Conservation (phyloP, 345 rosid species). For the Lepidium africanum region DNA sequence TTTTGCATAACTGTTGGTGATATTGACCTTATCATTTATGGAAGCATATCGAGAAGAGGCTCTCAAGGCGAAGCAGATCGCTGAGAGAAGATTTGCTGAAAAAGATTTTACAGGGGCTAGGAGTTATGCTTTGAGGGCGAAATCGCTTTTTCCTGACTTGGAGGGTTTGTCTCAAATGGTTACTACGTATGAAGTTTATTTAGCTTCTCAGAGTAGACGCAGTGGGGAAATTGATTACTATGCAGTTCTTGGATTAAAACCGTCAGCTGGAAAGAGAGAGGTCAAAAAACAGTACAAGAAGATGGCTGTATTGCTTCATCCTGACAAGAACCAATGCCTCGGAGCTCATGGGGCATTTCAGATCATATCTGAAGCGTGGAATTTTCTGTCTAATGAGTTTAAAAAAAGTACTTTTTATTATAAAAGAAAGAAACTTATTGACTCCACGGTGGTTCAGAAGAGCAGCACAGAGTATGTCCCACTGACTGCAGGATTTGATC, state of each 20-base stretch:
- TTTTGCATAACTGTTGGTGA: conserved; percentile 22
- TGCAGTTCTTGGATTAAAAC: conserved; percentile 85
- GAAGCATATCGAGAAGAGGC: conserved; percentile 75
- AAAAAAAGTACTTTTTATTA: conserved; percentile 62
- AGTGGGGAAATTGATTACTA: conserved; percentile 71
- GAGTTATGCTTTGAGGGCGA: conserved; percentile 80
- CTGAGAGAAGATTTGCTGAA: conserved; percentile 78
- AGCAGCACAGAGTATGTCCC: conserved; percentile 37
- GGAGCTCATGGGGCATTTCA: conserved; percentile 98
- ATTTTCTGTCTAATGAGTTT: conserved; percentile 53
- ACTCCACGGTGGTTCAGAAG: conserved; percentile 36
- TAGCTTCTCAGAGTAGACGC: conserved; percentile 60
- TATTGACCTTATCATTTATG: conserved; percentile 39
- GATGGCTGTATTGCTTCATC: conserved; percentile 91
- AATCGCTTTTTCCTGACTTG: conserved; percentile 59
- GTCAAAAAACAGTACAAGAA: conserved; percentile 89
- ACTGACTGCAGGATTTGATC: conserved; percentile 29
- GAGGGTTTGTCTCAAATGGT: conserved; percentile 96
- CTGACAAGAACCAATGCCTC: conserved; percentile 67
- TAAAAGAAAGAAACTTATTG: conserved; percentile 52
- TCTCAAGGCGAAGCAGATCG: conserved; percentile 68
- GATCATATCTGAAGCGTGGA: conserved; percentile 94
- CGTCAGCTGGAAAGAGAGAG: conserved; percentile 74
- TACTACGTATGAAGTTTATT: conserved; percentile 77
- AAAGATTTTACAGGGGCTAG: conserved; percentile 76